A percentile compares a stretch with the other conserved stretches of the same genome.
Conservation (phyloP, 805 yeast genomes). For the Candida rishiriensis region DNA sequence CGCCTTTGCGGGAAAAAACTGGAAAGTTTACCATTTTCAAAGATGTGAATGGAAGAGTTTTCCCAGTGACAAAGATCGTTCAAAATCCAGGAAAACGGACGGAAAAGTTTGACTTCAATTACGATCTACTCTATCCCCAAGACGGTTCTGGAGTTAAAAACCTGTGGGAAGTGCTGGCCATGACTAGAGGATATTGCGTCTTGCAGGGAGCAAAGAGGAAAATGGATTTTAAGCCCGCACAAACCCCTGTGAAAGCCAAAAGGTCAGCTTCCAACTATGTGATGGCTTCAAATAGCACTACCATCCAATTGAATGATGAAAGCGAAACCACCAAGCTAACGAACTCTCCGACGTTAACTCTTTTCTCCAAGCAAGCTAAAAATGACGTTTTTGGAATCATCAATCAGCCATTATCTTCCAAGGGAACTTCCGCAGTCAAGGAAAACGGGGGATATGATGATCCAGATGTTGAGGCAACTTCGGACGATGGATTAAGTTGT, state of each 20-base stretch:
- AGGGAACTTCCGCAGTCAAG: conserved; percentile 24
- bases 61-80: conserved; percentile 46
- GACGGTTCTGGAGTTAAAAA: conserved; percentile 41
- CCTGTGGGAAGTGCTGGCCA: conserved; percentile 52
- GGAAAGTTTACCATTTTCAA: conserved; percentile 33
- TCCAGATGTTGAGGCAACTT: conserved; percentile 6
- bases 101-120: conserved; percentile 57
- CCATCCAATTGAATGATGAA: conserved; percentile 7
- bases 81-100: conserved; percentile 53
- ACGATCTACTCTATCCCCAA: conserved; percentile 49
- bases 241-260: conserved; percentile 7
- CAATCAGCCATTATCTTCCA: conserved; percentile 41
- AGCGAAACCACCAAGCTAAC: conserved; percentile 26
- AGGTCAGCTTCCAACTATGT: neutral
- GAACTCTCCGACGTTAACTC: conserved; percentile 74
- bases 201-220: conserved; percentile 7
- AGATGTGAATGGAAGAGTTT: conserved; percentile 29
- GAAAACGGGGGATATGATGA: conserved; percentile 9
- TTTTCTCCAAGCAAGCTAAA: conserved; percentile 69
- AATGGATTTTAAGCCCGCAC: conserved; percentile 1
- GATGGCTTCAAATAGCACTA: neutral
- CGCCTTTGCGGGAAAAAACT: conserved; percentile 2
- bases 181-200: conserved; percentile 33
- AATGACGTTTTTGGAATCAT: conserved; percentile 75
- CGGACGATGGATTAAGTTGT: conserved; percentile 26